Base-by-base conservation (phyloP, 1,284 basidiomycete genomes). In the Fistulinella cinereoalba region DNA sequence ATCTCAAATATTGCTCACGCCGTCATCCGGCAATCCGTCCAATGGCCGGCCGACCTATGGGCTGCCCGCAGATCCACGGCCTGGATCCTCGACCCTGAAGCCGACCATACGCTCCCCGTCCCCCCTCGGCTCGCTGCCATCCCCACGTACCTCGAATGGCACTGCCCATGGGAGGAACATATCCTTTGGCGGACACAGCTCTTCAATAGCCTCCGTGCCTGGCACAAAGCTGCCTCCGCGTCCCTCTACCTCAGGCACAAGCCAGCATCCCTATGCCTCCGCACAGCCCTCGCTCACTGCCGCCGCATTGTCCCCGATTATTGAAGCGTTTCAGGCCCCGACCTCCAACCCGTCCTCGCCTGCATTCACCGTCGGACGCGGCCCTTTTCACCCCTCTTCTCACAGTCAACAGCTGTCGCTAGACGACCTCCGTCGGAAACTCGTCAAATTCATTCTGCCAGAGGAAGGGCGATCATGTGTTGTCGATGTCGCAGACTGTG, bases 391-490 rank as follows among this genome's bases (percentile, higher is more conserved):
- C 21, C 75, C 75, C 7, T 66, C 76, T 0, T 68, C 72, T 4
- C 70, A 76, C 32, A 65, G 62, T 40, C 62, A 66, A 39, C 68
- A 75, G 2, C 74, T 80, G 6, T 83, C 86, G 0, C 68, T 90
- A 19, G 88, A 92, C 48, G 89, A 93, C 54, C 72, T 94, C 41
- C 76, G 85, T 37, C 76, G 85, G 41, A 89, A 88, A 63, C 71
- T 92, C 13, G 84, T 97, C 61, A 96, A 92, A 65, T 95, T 97
- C 63, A 74, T 83, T 36, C 75, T 92, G 42, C 83, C 85, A 2
- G 92, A 92, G 18, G 88, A 90, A 69, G 81, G 69, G 21, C 78
- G 85, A 43, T 83, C 85, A 19, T 79, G 79, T 37, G 88, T 85
- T 1, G 81, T 97, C 50, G 85, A 94, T 60, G 83, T 92, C 11